These are phyloP conservation scores for Erucastrum elatum DNA, from an alignment of 345 rosid species.

Conservation along the genomic window DNA sequence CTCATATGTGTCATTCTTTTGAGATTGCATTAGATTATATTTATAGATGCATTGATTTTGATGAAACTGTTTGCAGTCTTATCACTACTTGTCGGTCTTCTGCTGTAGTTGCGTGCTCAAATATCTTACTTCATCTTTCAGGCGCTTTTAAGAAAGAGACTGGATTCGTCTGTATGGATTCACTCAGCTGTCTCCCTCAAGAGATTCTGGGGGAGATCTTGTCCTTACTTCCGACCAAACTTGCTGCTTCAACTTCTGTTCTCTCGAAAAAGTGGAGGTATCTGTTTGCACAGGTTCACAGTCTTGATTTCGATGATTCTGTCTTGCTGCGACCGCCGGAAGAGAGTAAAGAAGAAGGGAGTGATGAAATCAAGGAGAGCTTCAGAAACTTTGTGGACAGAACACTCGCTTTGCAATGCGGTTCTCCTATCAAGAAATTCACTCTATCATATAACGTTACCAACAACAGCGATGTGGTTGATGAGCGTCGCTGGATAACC, in stretches of 20 bases:
- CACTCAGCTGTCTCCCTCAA: slow-evolving; percentile 14
- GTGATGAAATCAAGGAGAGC: neutral
- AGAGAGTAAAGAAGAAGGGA: neutral
- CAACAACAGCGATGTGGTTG: too few relatives aligned
- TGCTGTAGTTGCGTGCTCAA: too few relatives aligned
- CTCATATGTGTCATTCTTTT: too few relatives aligned
- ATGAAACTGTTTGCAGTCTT: too few relatives aligned
- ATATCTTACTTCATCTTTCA: neutral
- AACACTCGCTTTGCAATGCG: neutral
- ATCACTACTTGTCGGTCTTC: too few relatives aligned
- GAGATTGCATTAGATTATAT: too few relatives aligned
- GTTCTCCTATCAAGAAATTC: neutral
- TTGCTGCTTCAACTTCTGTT: slow-evolving; percentile 3
- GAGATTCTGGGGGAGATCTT: neutral
- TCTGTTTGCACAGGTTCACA: neutral
- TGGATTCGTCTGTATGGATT: neutral
- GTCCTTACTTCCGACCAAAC: slow-evolving; percentile 16
- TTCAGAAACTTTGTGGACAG: neutral
- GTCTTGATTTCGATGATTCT: slow-evolving; percentile 2
- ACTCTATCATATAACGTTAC: neutral
- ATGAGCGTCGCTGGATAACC: neutral
- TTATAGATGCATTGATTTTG: too few relatives aligned
- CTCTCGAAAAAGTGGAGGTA: slow-evolving; percentile 17
- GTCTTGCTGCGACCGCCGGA: neutral
- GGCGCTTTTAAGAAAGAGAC: neutral